phyloP scores from a whole-genome alignment of 1,284 basidiomycete species.

The Hortiboletus rubellus region DNA sequence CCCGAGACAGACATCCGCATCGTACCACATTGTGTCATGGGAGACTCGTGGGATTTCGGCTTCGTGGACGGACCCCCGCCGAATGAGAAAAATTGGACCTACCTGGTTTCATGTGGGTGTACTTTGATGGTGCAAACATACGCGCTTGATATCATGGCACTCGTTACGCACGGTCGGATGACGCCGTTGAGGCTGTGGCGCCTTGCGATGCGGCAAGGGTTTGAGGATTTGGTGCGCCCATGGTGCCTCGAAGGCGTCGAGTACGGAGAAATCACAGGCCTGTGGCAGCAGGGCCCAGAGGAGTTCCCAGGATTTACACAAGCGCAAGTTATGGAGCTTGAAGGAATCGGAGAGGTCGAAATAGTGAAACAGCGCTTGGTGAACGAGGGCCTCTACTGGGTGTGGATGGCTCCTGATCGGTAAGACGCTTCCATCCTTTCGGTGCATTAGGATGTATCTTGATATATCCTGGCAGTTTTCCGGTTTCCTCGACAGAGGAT shows the following conservation, averaged over 20 bases:
- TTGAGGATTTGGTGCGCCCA: background rate
- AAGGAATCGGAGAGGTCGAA: background rate
- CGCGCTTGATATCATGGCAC: background rate
- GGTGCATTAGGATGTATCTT: background rate
- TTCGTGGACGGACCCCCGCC: background rate
- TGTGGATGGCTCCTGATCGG: constrained; percentile 1
- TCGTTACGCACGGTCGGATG: background rate
- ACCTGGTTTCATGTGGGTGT: background rate
- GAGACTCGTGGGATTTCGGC: background rate
- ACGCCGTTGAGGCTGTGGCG: background rate
- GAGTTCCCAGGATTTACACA: background rate
- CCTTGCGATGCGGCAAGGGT: background rate
- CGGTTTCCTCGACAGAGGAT: background rate
- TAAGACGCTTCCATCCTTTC: background rate
- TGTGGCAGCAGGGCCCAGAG: background rate
- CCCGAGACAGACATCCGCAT: background rate
- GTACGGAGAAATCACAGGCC: background rate
- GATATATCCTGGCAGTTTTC: background rate
- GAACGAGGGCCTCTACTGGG: background rate
- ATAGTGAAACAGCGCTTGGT: background rate
- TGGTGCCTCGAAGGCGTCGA: background rate
- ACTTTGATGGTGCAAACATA: constrained; percentile 1
- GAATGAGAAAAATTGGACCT: background rate
- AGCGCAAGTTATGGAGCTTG: background rate
- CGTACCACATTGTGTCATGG: background rate